Evolutionary conservation across 495 filamentous ascomycete species (phyloP).

Genomic region (Penicillium macrosclerotiorum): DNA sequence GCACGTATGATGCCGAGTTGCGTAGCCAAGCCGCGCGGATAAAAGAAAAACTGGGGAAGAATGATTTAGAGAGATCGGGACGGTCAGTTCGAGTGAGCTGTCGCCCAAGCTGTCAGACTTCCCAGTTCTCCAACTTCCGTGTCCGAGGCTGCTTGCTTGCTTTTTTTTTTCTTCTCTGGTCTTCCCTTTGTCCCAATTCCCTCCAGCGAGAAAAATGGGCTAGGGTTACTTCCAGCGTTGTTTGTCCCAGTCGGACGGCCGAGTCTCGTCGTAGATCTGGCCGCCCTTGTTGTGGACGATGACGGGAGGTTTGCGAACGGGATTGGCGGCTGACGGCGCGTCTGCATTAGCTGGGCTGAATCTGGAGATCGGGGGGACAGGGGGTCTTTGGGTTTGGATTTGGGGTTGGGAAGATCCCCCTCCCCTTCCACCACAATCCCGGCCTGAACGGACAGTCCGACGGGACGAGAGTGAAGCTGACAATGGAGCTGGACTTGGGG

Average conservation of each 20-base stretch:
- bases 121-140: too few species aligned
- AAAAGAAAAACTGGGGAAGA: slow-evolving; percentile 5
- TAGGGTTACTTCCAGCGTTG: slow-evolving; percentile 47
- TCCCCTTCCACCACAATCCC: too few species aligned
- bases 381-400: neutral
- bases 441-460: too few species aligned
- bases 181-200: neutral
- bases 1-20: too few species aligned
- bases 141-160: neutral
- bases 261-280: slow-evolving; percentile 47
- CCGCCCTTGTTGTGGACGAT: slow-evolving; percentile 47
- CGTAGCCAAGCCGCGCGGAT: slow-evolving; percentile 34
- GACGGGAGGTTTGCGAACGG: slow-evolving; percentile 37
- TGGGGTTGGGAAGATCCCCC: too few species aligned
- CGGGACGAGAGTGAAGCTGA: neutral
- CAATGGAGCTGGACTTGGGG: slow-evolving; percentile 1
- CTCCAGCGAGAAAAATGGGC: neutral
- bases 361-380: slow-evolving; percentile 15
- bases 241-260: slow-evolving; percentile 49
- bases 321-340: slow-evolving; percentile 19
- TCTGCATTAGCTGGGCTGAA: slow-evolving; percentile 24
- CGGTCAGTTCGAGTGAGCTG: too few species aligned
- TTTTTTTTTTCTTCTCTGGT: neutral
- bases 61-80: too few species aligned
- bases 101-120: too few species aligned